These are phyloP conservation scores for Acacia acuminata DNA, from an alignment of 306 rosid genomes.

Conservation along the genomic window DNA sequence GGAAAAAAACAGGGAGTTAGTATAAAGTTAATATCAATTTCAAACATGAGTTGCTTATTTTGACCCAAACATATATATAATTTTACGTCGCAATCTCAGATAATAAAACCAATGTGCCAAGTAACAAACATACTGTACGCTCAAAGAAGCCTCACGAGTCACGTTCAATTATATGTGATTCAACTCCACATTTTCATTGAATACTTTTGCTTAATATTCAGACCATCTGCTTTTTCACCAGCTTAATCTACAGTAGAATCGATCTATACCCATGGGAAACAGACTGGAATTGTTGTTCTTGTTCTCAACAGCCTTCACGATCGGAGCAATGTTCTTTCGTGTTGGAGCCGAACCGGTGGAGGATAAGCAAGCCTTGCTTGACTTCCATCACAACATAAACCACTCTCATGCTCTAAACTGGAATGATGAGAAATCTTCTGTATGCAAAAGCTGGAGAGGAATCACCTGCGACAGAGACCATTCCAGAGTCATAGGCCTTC, in stretches of 20 bases:
- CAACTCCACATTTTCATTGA: constrained; percentile 18
- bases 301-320: constrained; percentile 27
- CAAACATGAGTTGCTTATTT: constrained; percentile 56
- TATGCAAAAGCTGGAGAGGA: constrained; percentile 75
- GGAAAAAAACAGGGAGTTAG: constrained; percentile 11
- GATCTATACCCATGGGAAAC: constrained; percentile 47
- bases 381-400: constrained; percentile 59
- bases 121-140: not conserved
- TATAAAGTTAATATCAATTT: constrained; percentile 26
- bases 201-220: constrained; percentile 13
- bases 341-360: constrained; percentile 52
- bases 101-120: constrained; percentile 2
- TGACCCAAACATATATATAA: constrained; percentile 41
- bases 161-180: constrained; percentile 9
- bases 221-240: constrained; percentile 26
- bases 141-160: not conserved
- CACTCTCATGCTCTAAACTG: constrained; percentile 64
- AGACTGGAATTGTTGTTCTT: constrained; percentile 36
- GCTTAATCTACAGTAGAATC: constrained; percentile 28
- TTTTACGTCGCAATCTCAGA: constrained; percentile 24
- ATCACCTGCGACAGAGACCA: constrained; percentile 59
- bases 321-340: constrained; percentile 38
- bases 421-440: constrained; percentile 47
- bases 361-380: constrained; percentile 79
- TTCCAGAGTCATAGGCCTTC: constrained; percentile 57